phyloP scores from a whole-genome alignment of 106 monocot genomes.

The Dioscorea dumetorum region DNA sequence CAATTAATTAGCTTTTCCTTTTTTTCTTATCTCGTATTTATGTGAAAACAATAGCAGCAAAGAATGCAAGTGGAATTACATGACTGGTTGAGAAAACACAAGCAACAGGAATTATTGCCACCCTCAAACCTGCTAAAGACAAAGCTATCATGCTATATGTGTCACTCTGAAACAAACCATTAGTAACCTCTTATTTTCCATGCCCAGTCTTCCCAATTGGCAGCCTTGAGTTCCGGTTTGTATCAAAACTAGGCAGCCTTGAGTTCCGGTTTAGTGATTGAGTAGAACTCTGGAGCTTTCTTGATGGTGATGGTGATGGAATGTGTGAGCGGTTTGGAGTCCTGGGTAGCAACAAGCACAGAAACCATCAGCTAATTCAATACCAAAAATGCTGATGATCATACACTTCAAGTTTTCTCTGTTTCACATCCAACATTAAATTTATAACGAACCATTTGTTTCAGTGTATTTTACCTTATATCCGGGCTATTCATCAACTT shows the following conservation, averaged over 20 bases:
- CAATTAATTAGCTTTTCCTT: too few relatives aligned
- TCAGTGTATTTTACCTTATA: conserved; percentile 38
- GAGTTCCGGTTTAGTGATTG: conserved; percentile 14
- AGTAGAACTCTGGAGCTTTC: conserved; percentile 20
- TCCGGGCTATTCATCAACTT: conserved; percentile 44
- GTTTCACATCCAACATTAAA: too few relatives aligned
- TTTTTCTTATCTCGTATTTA: too few relatives aligned
- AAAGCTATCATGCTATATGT: not conserved
- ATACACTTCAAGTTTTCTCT: too few relatives aligned
- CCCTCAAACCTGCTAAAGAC: not conserved
- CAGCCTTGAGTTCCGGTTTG: conserved; percentile 16
- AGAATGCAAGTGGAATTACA: too few relatives aligned
- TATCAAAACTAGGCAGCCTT: conserved; percentile 20
- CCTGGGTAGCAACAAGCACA: too few relatives aligned
- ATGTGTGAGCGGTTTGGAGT: conserved; percentile 21
- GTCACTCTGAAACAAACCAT: too few relatives aligned
- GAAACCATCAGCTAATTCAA: too few relatives aligned
- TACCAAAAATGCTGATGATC: not conserved
- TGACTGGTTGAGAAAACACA: too few relatives aligned
- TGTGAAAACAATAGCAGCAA: too few relatives aligned
- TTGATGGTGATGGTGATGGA: conserved; percentile 48
- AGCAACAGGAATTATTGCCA: conserved; percentile 21
- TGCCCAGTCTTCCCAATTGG: conserved; percentile 30
- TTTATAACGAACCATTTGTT: too few relatives aligned
- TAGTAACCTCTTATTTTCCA: conserved; percentile 1